Base-by-base conservation (phyloP, 1,139 yeast species). In the Magnusiomyces paraingens region DNA sequence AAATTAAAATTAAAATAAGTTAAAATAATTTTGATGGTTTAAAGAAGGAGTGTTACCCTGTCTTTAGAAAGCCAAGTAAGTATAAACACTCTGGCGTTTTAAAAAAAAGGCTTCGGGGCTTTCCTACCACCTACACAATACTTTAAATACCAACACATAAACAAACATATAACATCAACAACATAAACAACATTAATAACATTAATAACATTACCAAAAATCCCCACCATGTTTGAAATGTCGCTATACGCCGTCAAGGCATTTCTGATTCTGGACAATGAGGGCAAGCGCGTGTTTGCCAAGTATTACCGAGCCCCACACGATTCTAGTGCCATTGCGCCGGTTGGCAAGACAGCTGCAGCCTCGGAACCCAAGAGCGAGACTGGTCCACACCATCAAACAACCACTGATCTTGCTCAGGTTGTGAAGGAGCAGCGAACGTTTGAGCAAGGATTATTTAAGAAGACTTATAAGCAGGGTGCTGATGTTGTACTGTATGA, bases 401-500 rank as follows among this genome's bases (percentile, higher is more conserved):
- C 38, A 2, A 18, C 32, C 3, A 20, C 50, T 8, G 15, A 41
- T 8, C 42, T 47, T 15, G 35, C 49, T 58, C 68, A 70, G 46
- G 72, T 81, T 3, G 66, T 75, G 52, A 80, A 82, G 66, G 83
- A 84, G 61, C 97, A 93, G 71, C 72, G 76, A 59, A 77, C 82
- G 53, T 93, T 91, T 68, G 99, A 93, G 71, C 74, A 80, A 62
- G 77, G 80, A 5, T 72, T 93, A 43, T 85, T 85, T 64, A 69
- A 74, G 54, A 93, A 91, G 70, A 84, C 95, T 39, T 80, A 81
- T 70, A 88, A 90, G 66, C 84, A 84, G 62, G 82, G 86, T 65
- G 82, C 86, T 54, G 98, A 91, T 65, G 82, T 93, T 55, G 73
- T 89, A 61, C 76, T 93, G 51, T 86, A 82, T 66, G 96, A 89